Evolutionary conservation across 2,329 filamentous ascomycete genomes (phyloP), one percentile per base, ranked within the genome.

Genomic region (Hypoxylon sp.): DNA sequence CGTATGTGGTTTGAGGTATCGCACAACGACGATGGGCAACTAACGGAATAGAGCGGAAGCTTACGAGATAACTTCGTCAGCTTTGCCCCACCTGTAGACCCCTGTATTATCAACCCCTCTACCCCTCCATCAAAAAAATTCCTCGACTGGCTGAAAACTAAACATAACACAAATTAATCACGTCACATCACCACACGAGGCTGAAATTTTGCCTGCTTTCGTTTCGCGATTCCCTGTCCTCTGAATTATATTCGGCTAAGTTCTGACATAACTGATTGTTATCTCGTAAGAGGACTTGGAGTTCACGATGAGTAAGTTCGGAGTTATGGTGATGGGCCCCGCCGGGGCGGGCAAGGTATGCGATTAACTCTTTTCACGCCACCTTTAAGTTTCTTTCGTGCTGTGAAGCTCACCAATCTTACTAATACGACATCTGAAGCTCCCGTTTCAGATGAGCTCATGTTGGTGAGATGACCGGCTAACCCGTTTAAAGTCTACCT

Each of bases 241-340:
- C 11, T 4, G 13, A 22, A 22, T 31, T n/a, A 22, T 31, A 46
- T 42, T 31, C 39, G n/a, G 14, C 35, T 9, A 39, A 39, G 44
- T 31, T 48, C 14, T 46, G 17, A 39, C 26, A 47, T 61, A 51
- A 42, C 35, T 24, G 17, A 39, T 54, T 14, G 35, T 24, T 37
- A 8, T 31, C 5, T 19, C n/a, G 37, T 22, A 37, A 39, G 14
- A 33, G 51, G 39, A 24, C 46, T 54, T 10, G 42, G 42, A 26
- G 31, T 48, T 55, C 78, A 83, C 65, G 72, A 97, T 97, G 94
- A 95, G 92, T 82, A 97, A 98, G 82, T 98, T 94, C 79, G 96
- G 96, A 58, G 91, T 93, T 72, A 91, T 98, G 82, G 91, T 98
- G 68, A 97, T 98, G 92, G 96, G 96, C 80, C 96, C 95, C 67